Conservation (phyloP, 495 filamentous ascomycete genomes). For the Extremus antarcticus region DNA sequence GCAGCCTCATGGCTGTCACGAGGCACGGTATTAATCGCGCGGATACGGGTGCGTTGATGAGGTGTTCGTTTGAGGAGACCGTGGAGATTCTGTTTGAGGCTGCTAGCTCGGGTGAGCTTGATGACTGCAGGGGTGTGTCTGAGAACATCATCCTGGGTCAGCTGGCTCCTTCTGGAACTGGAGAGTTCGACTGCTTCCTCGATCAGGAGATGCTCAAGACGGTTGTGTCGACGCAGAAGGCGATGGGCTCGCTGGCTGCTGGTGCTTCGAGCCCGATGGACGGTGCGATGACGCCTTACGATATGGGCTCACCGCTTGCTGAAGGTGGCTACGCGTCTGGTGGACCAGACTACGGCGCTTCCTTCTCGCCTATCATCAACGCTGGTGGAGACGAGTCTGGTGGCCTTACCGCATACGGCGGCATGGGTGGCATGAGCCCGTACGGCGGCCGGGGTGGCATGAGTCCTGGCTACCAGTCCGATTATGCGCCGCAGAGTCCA, state of each 20-base stretch:
- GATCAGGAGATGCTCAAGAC: conserved; percentile 94
- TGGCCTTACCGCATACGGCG: conserved; percentile 56
- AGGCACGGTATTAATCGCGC: conserved; percentile 97
- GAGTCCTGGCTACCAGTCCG: conserved; percentile 64
- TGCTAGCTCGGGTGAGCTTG: conserved; percentile 83
- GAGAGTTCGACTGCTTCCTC: conserved; percentile 81
- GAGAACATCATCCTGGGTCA: conserved; percentile 99
- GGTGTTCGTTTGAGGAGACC: conserved; percentile 98
- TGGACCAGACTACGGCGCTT: conserved; percentile 66
- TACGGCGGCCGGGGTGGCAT: conserved; percentile 40
- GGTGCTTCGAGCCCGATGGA: conserved; percentile 37
- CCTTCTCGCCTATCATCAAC: conserved; percentile 82
- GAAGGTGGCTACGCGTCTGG: conserved; percentile 59
- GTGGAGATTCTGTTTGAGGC: conserved; percentile 96
- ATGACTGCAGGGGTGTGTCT: conserved; percentile 94
- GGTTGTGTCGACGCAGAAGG: conserved; percentile 71
- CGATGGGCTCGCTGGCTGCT: conserved; percentile 62
- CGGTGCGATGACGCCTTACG: conserved; percentile 90
- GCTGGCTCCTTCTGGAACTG: conserved; percentile 90
- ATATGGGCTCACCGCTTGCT: conserved; percentile 76
- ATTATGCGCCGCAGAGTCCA: conserved; percentile 64
- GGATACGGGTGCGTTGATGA: conserved; percentile 96
- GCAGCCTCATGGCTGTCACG: conserved; percentile 86
- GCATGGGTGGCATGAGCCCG: conserved; percentile 54
- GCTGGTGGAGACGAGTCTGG: conserved; percentile 59